phyloP scores from a whole-genome alignment of 2,329 filamentous ascomycete genomes.

The Beauveria pseudobassiana region DNA sequence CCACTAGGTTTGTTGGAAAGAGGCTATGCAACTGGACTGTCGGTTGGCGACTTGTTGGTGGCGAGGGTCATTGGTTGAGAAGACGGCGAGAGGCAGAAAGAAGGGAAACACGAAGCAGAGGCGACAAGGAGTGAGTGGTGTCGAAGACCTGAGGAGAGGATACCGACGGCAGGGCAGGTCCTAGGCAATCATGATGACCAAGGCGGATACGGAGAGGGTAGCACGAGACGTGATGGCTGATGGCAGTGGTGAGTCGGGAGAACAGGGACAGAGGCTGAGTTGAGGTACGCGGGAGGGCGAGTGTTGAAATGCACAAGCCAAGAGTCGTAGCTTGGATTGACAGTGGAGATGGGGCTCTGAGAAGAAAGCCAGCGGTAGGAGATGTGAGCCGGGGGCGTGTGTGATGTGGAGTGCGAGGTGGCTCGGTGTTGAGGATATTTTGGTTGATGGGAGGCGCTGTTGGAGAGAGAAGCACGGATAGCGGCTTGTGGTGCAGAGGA shows the following conservation, averaged over 20 bases:
- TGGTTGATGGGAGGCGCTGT: background rate
- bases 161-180: background rate
- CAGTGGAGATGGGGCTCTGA: constrained; percentile 5
- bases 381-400: background rate
- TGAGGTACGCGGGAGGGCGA: background rate
- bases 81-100: background rate
- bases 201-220: background rate
- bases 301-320: constrained; percentile 8
- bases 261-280: background rate
- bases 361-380: background rate
- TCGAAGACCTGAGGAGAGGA: background rate
- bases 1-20: background rate
- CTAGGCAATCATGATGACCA: constrained; percentile 6
- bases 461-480: background rate
- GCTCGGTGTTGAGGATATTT: background rate
- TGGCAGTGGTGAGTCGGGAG: background rate
- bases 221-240: background rate
- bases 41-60: background rate
- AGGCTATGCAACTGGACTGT: constrained; percentile 7
- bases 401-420: background rate
- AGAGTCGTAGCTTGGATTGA: background rate
- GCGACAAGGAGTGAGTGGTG: too few species aligned
- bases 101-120: background rate
- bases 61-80: constrained; percentile 2
- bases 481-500: background rate